Conservation (phyloP, 768 basidiomycete genomes). For the Vararia minispora region DNA sequence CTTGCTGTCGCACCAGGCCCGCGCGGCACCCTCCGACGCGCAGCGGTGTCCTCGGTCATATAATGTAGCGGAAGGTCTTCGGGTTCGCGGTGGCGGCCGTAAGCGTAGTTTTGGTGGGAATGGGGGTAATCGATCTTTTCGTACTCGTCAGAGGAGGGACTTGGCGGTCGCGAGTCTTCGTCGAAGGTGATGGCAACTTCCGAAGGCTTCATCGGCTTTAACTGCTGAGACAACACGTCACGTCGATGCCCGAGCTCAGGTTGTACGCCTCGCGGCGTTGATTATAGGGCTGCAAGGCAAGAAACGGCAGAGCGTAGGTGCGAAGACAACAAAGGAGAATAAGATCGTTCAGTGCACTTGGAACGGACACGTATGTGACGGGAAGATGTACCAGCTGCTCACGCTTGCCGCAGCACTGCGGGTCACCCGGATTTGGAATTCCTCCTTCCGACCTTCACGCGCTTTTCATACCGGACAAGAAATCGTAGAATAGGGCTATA, state of each 20-base stretch:
- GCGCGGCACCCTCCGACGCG: conserved; percentile 31
- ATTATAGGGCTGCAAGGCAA: no score
- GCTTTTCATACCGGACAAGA: no score
- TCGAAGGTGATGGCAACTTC: conserved; percentile 66
- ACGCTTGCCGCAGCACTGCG: no score
- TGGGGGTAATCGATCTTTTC: conserved; percentile 57
- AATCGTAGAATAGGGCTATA: no score
- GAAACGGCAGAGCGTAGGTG: no score
- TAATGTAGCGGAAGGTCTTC: conserved; percentile 41
- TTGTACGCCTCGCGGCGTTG: no score
- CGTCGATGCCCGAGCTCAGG: background rate
- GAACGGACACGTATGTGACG: no score
- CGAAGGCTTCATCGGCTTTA: conserved; percentile 44
- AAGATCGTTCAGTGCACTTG: no score
- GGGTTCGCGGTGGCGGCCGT: conserved; percentile 19
- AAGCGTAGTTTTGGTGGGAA: conserved; percentile 21
- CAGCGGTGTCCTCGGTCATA: conserved; percentile 38
- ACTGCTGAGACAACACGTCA: conserved; percentile 2
- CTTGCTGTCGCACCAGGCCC: conserved; percentile 24
- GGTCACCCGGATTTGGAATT: no score
- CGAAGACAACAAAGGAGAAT: no score
- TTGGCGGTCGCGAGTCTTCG: conserved; percentile 41
- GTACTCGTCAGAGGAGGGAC: conserved; percentile 53
- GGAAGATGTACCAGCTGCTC: no score
- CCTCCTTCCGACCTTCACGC: no score